Conservation (phyloP, 2,329 filamentous ascomycete genomes). For the Magnaporthiopsis incrustans region DNA sequence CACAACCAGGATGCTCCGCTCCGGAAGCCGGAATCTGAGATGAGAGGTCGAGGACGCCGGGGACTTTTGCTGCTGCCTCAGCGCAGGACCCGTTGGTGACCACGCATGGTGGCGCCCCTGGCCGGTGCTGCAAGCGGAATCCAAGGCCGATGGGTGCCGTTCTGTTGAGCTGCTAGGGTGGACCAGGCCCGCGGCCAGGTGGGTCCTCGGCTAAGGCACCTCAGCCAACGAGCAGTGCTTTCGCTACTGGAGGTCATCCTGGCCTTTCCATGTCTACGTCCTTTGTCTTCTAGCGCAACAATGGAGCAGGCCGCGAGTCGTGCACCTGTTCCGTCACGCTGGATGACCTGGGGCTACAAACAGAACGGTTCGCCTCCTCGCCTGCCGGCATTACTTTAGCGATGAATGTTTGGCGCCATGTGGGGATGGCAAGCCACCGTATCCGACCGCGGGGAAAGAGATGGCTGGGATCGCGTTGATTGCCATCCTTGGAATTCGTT, state of each 20-base stretch:
- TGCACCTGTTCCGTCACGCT: not conserved
- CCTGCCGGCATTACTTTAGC: not conserved
- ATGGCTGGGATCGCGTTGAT: too few relatives aligned
- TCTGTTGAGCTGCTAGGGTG: not conserved
- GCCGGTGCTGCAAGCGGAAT: not conserved
- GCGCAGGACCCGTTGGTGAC: too few relatives aligned
- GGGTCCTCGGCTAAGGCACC: not conserved
- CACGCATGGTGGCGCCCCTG: too few relatives aligned
- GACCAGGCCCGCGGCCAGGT: not conserved
- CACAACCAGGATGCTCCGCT: too few relatives aligned
- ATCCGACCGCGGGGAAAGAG: too few relatives aligned
- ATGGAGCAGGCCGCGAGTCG: not conserved
- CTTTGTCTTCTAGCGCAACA: too few relatives aligned
- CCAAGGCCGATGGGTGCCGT: not conserved
- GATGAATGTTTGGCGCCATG: not conserved
- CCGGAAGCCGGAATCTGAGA: too few relatives aligned
- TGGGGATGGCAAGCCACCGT: not conserved
- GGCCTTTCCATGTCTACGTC: too few relatives aligned
- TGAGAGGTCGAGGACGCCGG: too few relatives aligned
- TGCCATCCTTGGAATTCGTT: too few relatives aligned
- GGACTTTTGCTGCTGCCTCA: not conserved
- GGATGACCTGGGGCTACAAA: not conserved
- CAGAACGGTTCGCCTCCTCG: not conserved
- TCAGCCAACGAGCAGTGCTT: not conserved
- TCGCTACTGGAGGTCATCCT: too few relatives aligned